Evolutionary conservation across 768 basidiomycete genomes (phyloP).

Genomic region (Cyclocybe cylindracea): DNA sequence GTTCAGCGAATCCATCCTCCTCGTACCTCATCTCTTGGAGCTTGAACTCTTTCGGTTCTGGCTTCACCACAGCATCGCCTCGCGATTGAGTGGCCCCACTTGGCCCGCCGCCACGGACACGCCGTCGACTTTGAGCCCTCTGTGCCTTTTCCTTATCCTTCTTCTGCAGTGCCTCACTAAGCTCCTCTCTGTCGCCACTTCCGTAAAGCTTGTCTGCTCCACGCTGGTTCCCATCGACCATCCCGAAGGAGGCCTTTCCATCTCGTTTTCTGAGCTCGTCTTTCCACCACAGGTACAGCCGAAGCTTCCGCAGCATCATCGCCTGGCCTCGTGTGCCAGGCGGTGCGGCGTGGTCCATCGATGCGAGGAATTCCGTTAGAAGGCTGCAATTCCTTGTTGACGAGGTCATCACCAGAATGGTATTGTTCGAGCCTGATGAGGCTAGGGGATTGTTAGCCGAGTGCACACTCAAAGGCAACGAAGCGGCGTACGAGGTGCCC

Average conservation of each 20-base stretch:
- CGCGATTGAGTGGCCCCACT: conserved; percentile 19
- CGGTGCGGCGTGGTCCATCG: conserved; percentile 56
- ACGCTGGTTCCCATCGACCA: conserved; percentile 21
- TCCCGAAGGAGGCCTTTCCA: conserved; percentile 25
- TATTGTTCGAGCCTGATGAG: conserved; percentile 59
- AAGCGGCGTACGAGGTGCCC: conserved; percentile 18
- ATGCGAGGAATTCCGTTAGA: conserved; percentile 78
- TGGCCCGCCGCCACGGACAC: conserved; percentile 76
- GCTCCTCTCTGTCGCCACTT: conserved; percentile 31
- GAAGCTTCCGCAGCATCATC: conserved; percentile 81
- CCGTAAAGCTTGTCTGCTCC: conserved; percentile 24
- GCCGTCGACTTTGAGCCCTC: conserved; percentile 61
- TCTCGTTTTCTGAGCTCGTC: conserved; percentile 43
- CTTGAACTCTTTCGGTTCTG: conserved; percentile 21
- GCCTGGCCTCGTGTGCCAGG: conserved; percentile 63
- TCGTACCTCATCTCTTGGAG: conserved; percentile 43
- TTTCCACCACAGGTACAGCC: conserved; percentile 83
- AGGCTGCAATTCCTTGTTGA: conserved; percentile 74
- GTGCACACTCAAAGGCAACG: neutral
- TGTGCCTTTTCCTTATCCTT: conserved; percentile 71
- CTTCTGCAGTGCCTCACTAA: conserved; percentile 76
- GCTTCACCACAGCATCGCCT: conserved; percentile 11
- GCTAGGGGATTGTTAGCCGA: conserved; percentile 17
- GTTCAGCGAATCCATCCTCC: conserved; percentile 53
- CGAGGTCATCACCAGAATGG: conserved; percentile 85